Evolutionary conservation across 129 eudicot genomes (phyloP).

Genomic region (Arctium lappa): DNA sequence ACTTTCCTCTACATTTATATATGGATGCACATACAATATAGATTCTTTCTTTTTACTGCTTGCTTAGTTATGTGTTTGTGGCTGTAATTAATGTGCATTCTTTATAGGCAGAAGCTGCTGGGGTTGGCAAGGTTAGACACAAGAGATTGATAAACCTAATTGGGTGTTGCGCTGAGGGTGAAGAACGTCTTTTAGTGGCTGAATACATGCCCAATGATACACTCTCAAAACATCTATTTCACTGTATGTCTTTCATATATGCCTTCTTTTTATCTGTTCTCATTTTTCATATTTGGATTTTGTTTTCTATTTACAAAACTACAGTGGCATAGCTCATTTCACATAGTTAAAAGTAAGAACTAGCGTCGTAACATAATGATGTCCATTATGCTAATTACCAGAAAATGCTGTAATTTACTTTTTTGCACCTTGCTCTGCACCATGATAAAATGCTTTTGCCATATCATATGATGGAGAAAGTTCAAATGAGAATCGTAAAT

Average conservation of each 20-base stretch:
- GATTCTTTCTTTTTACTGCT: neutral
- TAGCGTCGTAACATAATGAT: too few species aligned
- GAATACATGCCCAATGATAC: slow-evolving; percentile 95
- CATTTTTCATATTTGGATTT: neutral
- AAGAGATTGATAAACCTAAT: slow-evolving; percentile 89
- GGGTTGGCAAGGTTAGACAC: slow-evolving; percentile 91
- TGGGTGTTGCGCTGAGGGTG: slow-evolving; percentile 98
- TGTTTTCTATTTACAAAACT: neutral
- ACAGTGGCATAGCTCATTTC: neutral
- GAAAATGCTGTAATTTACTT: neutral
- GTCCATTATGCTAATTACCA: neutral
- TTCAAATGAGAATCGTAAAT: too few species aligned
- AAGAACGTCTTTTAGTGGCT: slow-evolving; percentile 91
- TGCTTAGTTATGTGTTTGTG: slow-evolving; percentile 9
- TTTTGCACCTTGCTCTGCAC: neutral
- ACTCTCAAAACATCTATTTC: slow-evolving; percentile 93
- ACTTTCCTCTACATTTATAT: too few species aligned
- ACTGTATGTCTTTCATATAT: slow-evolving; percentile 51
- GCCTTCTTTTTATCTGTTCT: slow-evolving; percentile 9
- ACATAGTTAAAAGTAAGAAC: neutral
- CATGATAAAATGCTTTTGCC: neutral
- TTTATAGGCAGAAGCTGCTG: slow-evolving; percentile 93
- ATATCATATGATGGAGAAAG: neutral
- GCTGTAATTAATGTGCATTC: neutral
- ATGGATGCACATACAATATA: too few species aligned